phyloP scores from a whole-genome alignment of 2,329 filamentous ascomycete genomes.

The Dothidotthia symphoricarpi region DNA sequence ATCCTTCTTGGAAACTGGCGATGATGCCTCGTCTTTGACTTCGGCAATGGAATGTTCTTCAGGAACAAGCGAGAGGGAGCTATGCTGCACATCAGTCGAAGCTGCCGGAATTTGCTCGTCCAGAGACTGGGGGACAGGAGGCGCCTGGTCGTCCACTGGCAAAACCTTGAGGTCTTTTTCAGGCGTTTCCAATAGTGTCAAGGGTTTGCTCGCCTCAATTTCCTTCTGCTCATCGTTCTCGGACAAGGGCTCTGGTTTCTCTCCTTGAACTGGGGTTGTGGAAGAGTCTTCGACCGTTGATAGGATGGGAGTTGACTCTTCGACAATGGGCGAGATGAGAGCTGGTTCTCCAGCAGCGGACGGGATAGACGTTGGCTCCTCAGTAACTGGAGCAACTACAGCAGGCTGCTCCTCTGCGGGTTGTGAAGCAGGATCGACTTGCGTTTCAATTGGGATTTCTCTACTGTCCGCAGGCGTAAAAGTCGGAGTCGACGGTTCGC shows the following conservation, averaged over 20 bases:
- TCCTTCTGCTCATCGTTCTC: slow-evolving; percentile 19
- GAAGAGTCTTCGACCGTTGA: not conserved
- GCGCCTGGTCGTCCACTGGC: not conserved
- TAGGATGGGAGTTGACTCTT: not conserved
- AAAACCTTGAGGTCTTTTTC: slow-evolving; percentile 4
- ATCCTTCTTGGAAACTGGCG: slow-evolving; percentile 17
- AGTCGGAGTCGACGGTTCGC: slow-evolving; percentile 5
- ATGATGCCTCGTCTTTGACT: slow-evolving; percentile 5
- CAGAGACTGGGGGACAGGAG: slow-evolving; percentile 1
- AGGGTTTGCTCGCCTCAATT: slow-evolving; percentile 5
- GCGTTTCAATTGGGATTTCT: not conserved
- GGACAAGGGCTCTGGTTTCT: slow-evolving; percentile 4
- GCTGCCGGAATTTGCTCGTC: slow-evolving; percentile 2
- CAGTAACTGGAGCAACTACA: not conserved
- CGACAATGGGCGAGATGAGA: not conserved
- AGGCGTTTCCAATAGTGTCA: slow-evolving; percentile 6
- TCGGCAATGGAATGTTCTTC: slow-evolving; percentile 1
- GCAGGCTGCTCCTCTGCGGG: not conserved
- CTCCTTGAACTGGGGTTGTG: not conserved
- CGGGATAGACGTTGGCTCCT: slow-evolving; percentile 1
- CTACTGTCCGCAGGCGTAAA: slow-evolving; percentile 6
- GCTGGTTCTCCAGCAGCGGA: not conserved
- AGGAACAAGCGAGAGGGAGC: not conserved
- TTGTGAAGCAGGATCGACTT: not conserved
- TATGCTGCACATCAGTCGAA: not conserved